Evolutionary conservation across 805 yeast species (phyloP), one percentile per base, ranked within the genome.

Genomic region (Ogataea trehaloabstinens): DNA sequence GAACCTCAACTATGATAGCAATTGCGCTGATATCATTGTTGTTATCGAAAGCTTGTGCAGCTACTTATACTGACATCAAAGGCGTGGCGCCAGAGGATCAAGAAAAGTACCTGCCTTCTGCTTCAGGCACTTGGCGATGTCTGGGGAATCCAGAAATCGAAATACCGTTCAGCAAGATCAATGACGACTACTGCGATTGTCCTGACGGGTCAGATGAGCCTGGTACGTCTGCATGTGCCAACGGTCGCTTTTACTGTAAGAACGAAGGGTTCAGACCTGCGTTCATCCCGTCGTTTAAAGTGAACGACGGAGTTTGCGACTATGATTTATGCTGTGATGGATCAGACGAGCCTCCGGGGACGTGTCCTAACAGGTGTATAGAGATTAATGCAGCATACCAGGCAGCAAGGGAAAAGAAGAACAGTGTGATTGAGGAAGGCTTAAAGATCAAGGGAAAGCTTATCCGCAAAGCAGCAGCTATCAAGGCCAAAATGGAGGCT

Each of bases 171-270:
- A 66, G 66, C 25, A 85, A 80, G 53, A 73, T 91, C 51, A 91
- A 91, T 58, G 97, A 93, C 60, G 84, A 89, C 51, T 82, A 73
- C 55, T 91, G 98, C 63, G 98, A 93, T 55, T 91, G 98, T 66
- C 97, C 97, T 0, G 99, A 93, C 64, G 98, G 98, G 0, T 80
- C 90, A 4, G 99, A 93, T 64, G 98, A 93, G 60, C 96, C 97
- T 0, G 97, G 97, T 0, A 91, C 98, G 1, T 67, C 82, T 28
- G 96, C 96, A 0, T 91, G 98, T 60, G 53, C 61, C 13, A 44
- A 62, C 38, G 55, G 66, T 11, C 35, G 50, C 33, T 90, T 88
- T 54, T 89, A 78, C 60, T 91, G 99, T 63, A 75, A 61, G 6
- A 93, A 93, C 55, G 67, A 71, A 35, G 95, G 96, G 3, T 83